phyloP scores from a whole-genome alignment of 805 yeast genomes.

The Candida endomychidarum region DNA sequence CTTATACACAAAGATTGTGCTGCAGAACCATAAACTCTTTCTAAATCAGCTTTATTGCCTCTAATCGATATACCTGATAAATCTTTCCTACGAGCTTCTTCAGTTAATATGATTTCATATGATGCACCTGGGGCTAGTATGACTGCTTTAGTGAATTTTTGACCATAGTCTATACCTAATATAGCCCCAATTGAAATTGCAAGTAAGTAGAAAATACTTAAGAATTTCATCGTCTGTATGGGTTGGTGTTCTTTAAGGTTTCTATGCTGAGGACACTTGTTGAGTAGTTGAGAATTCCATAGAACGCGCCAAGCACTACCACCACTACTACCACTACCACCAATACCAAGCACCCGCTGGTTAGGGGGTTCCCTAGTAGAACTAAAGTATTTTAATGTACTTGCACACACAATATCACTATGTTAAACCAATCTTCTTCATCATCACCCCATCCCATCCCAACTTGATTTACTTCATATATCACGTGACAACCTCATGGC shows the following conservation, averaged over 20 bases:
- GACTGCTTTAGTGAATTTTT: slow-evolving; percentile 81
- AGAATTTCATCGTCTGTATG: slow-evolving; percentile 10
- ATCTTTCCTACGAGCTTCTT: slow-evolving; percentile 91
- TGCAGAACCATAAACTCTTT: slow-evolving; percentile 77
- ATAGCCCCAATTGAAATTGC: slow-evolving; percentile 53
- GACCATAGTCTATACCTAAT: slow-evolving; percentile 87
- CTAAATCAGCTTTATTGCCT: slow-evolving; percentile 42
- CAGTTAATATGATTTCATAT: slow-evolving; percentile 83
- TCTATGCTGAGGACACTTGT: too few species aligned
- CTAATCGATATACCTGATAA: slow-evolving; percentile 73
- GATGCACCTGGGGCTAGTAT: slow-evolving; percentile 89
- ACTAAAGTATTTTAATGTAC: too few species aligned
- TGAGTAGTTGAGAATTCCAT: too few species aligned
- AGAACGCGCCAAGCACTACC: too few species aligned
- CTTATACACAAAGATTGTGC: slow-evolving; percentile 69
- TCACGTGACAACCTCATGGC: too few species aligned
- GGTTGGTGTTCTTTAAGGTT: background rate
- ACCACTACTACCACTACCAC: too few species aligned
- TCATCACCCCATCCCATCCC: too few species aligned
- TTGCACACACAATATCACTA: too few species aligned
- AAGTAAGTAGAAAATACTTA: slow-evolving; percentile 15
- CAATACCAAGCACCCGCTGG: too few species aligned
- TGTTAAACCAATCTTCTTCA: too few species aligned
- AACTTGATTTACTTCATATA: too few species aligned
- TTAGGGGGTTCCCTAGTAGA: too few species aligned